Evolutionary conservation across 1,284 basidiomycete genomes (phyloP).

Genomic region (Tilletiopsis washingtonensis): DNA sequence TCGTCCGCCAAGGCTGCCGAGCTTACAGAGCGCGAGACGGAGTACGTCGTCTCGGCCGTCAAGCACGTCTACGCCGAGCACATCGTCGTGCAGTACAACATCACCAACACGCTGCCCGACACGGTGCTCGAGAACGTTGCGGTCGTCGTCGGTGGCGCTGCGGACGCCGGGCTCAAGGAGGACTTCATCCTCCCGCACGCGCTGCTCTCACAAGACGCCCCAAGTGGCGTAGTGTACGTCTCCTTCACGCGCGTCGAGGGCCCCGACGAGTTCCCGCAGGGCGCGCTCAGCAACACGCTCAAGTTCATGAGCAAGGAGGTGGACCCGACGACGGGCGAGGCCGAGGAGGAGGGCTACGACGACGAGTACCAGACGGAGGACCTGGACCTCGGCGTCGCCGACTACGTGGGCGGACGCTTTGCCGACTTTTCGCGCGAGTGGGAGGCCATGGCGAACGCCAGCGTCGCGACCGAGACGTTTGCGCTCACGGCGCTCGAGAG

Average conservation of each 20-base stretch:
- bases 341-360: constrained; percentile 95
- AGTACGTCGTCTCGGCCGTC: constrained; percentile 92
- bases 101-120: constrained; percentile 97
- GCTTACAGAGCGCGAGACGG: constrained; percentile 93
- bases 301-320: constrained; percentile 97
- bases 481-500: constrained; percentile 84
- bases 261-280: constrained; percentile 68
- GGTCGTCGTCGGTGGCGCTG: constrained; percentile 79
- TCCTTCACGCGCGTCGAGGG: constrained; percentile 73
- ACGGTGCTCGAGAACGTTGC: constrained; percentile 83
- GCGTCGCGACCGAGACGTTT: constrained; percentile 78
- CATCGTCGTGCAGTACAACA: constrained; percentile 83
- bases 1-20: constrained; percentile 72
- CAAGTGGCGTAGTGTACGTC: constrained; percentile 79
- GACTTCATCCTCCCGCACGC: constrained; percentile 88
- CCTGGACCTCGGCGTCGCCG: constrained; percentile 78
- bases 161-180: constrained; percentile 67
- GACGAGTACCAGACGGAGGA: constrained; percentile 98
- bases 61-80: constrained; percentile 96
- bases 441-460: constrained; percentile 74
- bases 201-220: constrained; percentile 55
- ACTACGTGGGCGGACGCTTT: constrained; percentile 89
- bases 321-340: constrained; percentile 90
- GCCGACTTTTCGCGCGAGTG: constrained; percentile 86
- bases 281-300: constrained; percentile 85